Evolutionary conservation across 2,329 filamentous ascomycete genomes (phyloP), one percentile per base, ranked within the genome.

Genomic region (Colletotrichum spinosum): DNA sequence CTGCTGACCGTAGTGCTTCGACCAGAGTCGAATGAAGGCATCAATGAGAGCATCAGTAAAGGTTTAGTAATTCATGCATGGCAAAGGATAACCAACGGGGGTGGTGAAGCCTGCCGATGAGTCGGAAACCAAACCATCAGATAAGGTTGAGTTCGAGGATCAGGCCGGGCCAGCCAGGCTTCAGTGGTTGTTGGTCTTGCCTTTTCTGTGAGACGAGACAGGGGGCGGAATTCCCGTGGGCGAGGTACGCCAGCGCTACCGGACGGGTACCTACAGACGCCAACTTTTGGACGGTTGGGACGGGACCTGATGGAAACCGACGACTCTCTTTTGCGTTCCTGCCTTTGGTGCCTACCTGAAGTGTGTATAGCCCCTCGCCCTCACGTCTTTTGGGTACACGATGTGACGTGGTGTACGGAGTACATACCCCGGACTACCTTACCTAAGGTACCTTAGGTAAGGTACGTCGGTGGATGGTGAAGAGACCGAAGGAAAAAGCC

Each of bases 401-500:
- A 25, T 25, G 25, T 25, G 52, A 17, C 17, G 3, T 9, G 44
- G 46, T 33, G 52, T 37, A 25, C 12, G n/a, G 44, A 57, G 53
- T 39, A 45, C 41, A 33, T 12, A 38, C 10, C 8, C 25, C 9
- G 8, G 51, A 33, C 38, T 54, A 25, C 38, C 38, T 7, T 54
- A 25, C 38, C 38, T 6, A 41, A 41, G 38, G 38, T 4, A 13
- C 38, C 38, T 46, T 17, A 8, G 12, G 8, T 25, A 8, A 46
- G 44, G 44, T 9, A n/a, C 42, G 12, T 42, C 34, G 50, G 52
- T 65, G 46, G 38, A 35, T 42, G 38, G 38, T 8, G 8, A 63
- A 66, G 57, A 12, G 13, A 53, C 53, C 58, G 58, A 52, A 53
- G 44, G 57, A 66, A 66, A 37, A 44, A 37, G 48, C 53, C 53